Evolutionary conservation across 768 basidiomycete genomes (phyloP).

Genomic region (Asterophora parasitica): DNA sequence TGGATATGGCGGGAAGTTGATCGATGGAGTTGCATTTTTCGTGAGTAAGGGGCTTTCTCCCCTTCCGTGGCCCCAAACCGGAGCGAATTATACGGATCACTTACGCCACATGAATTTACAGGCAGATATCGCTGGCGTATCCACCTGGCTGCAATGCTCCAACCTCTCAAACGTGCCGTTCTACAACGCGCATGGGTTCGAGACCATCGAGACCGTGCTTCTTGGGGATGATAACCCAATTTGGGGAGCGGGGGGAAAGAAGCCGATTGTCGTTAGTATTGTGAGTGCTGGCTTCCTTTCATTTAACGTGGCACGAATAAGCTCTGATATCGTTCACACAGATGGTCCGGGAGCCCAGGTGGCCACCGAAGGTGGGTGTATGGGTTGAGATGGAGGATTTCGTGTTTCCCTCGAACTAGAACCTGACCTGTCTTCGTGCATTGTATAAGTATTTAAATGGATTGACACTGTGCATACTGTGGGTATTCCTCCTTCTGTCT

Average conservation of each 20-base stretch:
- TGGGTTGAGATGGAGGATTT: too few relatives aligned
- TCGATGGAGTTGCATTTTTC: constrained; percentile 20
- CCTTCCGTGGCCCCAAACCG: background rate
- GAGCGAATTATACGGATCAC: background rate
- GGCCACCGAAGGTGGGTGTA: background rate
- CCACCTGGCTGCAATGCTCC: constrained; percentile 27
- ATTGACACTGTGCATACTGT: too few relatives aligned
- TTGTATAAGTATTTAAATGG: too few relatives aligned
- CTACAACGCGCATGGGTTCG: constrained; percentile 22
- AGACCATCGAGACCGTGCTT: constrained; percentile 17
- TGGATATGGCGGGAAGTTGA: constrained; percentile 27
- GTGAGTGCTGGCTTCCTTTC: constrained; percentile 16
- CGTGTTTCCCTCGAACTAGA: too few relatives aligned
- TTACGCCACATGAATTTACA: constrained; percentile 2
- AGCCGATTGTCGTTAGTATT: constrained; percentile 24
- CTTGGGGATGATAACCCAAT: constrained; percentile 27
- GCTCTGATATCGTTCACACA: background rate
- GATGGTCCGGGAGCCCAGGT: constrained; percentile 16
- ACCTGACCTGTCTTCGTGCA: background rate
- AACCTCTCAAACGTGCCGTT: constrained; percentile 20
- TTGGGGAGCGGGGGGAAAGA: constrained; percentile 21
- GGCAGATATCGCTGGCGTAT: constrained; percentile 24
- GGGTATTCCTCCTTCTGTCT: too few relatives aligned
- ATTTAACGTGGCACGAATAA: too few relatives aligned
- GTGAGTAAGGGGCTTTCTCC: constrained; percentile 12